Evolutionary conservation across 805 yeast species (phyloP).

Genomic region (Nakazawaea holstii): DNA sequence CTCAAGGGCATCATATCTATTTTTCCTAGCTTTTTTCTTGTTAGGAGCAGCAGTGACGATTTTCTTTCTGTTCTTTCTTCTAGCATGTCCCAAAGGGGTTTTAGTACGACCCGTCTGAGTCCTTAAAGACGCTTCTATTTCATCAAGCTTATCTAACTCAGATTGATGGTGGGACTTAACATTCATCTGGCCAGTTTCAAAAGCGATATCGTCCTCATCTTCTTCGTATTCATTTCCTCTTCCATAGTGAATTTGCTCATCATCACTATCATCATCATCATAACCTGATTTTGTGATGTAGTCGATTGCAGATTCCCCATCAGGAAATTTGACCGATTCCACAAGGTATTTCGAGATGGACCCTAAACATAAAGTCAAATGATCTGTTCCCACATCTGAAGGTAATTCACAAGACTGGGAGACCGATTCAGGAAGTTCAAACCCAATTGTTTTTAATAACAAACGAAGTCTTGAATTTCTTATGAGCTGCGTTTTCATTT

Average conservation of each 20-base stretch:
- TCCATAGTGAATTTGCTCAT: constrained; percentile 22
- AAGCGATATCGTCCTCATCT: constrained; percentile 27
- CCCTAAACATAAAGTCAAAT: constrained; percentile 28
- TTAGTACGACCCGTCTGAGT: neutral
- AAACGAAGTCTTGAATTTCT: constrained; percentile 45
- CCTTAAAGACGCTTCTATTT: constrained; percentile 27
- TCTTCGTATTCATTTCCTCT: constrained; percentile 29
- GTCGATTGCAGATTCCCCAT: constrained; percentile 28
- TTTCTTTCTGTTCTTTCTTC: constrained; percentile 17
- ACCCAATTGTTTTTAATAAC: constrained; percentile 41
- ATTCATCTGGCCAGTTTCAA: constrained; percentile 17
- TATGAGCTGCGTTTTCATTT: constrained; percentile 22
- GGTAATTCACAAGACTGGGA: constrained; percentile 33
- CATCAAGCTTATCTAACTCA: constrained; percentile 32
- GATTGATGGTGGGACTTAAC: constrained; percentile 1
- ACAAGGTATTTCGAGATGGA: constrained; percentile 36
- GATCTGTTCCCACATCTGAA: constrained; percentile 22
- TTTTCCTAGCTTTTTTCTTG: constrained; percentile 13
- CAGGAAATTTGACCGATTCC: constrained; percentile 29
- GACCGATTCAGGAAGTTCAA: constrained; percentile 33
- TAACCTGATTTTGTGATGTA: constrained; percentile 18
- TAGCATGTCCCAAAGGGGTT: constrained; percentile 4
- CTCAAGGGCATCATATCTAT: constrained; percentile 15
- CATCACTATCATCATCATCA: constrained; percentile 11
- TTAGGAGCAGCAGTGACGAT: constrained; percentile 11